Percentiles rank a stretch among this genome's conserved stretches.
These are phyloP conservation scores for Telfairia occidentalis DNA, from an alignment of 331 rosid species.

Conservation along the genomic window DNA sequence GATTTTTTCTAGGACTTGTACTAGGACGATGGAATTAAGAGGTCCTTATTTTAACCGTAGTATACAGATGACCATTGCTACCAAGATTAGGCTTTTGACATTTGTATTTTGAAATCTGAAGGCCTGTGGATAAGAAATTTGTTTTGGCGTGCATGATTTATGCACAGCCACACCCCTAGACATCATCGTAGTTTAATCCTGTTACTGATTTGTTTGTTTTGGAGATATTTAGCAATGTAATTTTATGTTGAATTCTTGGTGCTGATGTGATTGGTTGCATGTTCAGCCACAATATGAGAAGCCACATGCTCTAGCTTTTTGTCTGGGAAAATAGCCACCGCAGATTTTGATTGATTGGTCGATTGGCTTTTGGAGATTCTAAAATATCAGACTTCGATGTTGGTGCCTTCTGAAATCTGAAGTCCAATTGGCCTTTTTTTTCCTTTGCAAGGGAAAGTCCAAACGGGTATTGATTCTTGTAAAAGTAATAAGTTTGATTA, in stretches of 20 bases:
- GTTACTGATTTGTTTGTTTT: neutral
- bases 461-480: neutral
- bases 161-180: neutral
- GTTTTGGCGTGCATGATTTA: slow-evolving; percentile 5
- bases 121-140: neutral
- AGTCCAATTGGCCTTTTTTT: too few species aligned
- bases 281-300: neutral
- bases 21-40: neutral
- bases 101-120: neutral
- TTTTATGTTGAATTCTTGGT: neutral
- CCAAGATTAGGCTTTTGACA: neutral
- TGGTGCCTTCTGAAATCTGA: neutral
- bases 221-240: neutral
- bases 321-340: neutral
- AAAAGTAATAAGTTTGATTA: neutral
- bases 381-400: neutral
- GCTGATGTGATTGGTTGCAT: slow-evolving; percentile 3
- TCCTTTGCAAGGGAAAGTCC: too few species aligned
- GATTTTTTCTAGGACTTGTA: neutral
- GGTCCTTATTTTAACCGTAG: neutral
- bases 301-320: neutral
- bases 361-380: neutral
- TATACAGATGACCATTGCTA: neutral
- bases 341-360: neutral
- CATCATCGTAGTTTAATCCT: neutral